Percentiles rank a stretch among this genome's conserved stretches.
phyloP scores from a whole-genome alignment of 2,329 filamentous ascomycete genomes.

The Chaetomium strumarium region DNA sequence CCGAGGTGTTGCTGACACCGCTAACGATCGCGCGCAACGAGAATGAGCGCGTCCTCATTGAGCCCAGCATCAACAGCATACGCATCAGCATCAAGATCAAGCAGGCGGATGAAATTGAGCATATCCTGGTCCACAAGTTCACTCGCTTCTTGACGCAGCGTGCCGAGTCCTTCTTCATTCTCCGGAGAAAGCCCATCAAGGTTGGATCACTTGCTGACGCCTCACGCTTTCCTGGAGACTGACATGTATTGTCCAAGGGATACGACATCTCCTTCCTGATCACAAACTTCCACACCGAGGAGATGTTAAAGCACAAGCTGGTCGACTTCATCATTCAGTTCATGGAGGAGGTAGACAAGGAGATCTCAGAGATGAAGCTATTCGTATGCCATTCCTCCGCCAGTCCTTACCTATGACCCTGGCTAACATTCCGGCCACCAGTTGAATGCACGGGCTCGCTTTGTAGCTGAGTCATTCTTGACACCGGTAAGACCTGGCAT shows the following conservation, averaged over 20 bases:
- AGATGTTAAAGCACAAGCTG: constrained; percentile 98
- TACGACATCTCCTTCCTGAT: constrained; percentile 99
- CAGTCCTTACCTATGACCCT: not conserved
- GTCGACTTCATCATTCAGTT: constrained; percentile 99
- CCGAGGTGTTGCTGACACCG: constrained; percentile 88
- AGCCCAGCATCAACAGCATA: constrained; percentile 94
- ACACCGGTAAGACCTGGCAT: constrained; percentile 52
- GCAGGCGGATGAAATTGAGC: constrained; percentile 97
- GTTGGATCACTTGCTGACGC: constrained; percentile 37
- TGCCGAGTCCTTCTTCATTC: constrained; percentile 94
- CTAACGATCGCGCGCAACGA: constrained; percentile 90
- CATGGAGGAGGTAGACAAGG: constrained; percentile 99
- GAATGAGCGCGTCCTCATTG: constrained; percentile 92
- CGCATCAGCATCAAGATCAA: constrained; percentile 98
- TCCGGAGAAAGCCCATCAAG: constrained; percentile 92
- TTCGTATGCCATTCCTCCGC: constrained; percentile 60
- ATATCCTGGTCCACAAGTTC: constrained; percentile 97
- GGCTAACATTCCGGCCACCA: constrained; percentile 34
- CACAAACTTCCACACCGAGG: constrained; percentile 97
- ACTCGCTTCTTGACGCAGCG: constrained; percentile 93
- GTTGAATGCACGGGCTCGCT: constrained; percentile 94
- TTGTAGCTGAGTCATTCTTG: constrained; percentile 96
- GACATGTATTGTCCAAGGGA: constrained; percentile 49
- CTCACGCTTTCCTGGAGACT: constrained; percentile 3
- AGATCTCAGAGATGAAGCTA: constrained; percentile 99